These are phyloP conservation scores for Cytospora mali DNA, from an alignment of 2,329 filamentous ascomycete genomes.

Conservation along the genomic window DNA sequence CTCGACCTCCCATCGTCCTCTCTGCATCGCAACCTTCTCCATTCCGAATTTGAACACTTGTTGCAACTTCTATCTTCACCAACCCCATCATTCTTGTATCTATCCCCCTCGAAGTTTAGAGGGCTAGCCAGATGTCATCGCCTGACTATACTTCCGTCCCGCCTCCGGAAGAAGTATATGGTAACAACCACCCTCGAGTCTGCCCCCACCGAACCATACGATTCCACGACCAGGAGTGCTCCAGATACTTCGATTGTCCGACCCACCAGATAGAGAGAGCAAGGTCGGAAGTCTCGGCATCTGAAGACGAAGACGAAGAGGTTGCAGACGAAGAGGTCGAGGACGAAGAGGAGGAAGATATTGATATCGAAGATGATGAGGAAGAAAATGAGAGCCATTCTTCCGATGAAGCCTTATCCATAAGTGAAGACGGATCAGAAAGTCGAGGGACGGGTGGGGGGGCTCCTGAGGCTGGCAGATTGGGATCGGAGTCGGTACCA, in stretches of 20 bases:
- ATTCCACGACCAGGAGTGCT: constrained; percentile 49
- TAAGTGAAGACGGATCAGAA: constrained; percentile 10
- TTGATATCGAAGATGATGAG: not conserved
- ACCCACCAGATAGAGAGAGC: constrained; percentile 47
- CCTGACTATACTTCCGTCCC: constrained; percentile 22
- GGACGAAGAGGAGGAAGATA: constrained; percentile 8
- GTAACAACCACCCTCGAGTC: constrained; percentile 8
- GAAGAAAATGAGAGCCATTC: constrained; percentile 11
- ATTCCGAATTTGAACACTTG: constrained; percentile 25
- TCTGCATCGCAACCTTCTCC: not conserved
- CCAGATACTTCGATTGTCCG: constrained; percentile 52
- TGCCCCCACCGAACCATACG: constrained; percentile 45
- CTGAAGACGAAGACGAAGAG: constrained; percentile 35
- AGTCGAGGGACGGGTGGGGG: not conserved
- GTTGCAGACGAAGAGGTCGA: constrained; percentile 27
- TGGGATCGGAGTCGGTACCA: not conserved
- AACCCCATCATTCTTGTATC: not conserved
- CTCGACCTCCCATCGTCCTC: not conserved
- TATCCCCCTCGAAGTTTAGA: constrained; percentile 1
- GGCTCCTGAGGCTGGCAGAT: not conserved
- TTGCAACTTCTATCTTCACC: no score
- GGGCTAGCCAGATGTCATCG: constrained; percentile 26
- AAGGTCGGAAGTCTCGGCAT: constrained; percentile 24
- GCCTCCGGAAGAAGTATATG: constrained; percentile 12
- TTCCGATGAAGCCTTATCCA: constrained; percentile 20